These are phyloP conservation scores for Tarenaya hassleriana DNA, from an alignment of 345 rosid genomes.

Conservation along the genomic window DNA sequence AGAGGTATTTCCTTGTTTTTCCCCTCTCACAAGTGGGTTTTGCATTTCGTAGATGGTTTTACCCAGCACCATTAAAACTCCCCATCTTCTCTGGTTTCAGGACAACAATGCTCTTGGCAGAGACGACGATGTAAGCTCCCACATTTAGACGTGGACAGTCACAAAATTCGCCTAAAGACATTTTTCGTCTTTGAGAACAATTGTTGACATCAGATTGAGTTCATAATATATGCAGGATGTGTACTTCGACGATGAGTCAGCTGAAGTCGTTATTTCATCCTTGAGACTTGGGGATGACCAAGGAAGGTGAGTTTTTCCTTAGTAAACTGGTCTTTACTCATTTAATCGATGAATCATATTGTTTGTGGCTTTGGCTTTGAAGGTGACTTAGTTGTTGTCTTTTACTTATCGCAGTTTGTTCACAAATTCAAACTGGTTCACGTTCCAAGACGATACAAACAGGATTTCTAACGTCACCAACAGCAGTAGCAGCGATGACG, in stretches of 20 bases:
- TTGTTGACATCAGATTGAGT: conserved; percentile 8
- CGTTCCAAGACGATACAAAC: conserved; percentile 82
- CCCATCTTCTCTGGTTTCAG: conserved; percentile 35
- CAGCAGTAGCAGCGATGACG: conserved; percentile 84
- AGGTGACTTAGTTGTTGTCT: no score
- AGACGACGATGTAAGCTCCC: conserved; percentile 61
- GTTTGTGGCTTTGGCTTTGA: no score
- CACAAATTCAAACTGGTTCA: conserved; percentile 96
- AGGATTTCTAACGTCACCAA: conserved; percentile 53
- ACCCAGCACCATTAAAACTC: conserved; percentile 6
- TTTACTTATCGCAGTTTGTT: conserved; percentile 86
- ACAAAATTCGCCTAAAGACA: no score
- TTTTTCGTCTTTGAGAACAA: not conserved
- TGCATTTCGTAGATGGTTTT: not conserved
- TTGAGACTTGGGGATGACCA: conserved; percentile 94
- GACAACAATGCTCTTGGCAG: conserved; percentile 63
- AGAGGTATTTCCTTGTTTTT: conserved; percentile 43
- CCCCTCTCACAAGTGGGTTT: not conserved
- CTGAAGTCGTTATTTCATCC: conserved; percentile 91
- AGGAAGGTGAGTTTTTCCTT: conserved; percentile 52
- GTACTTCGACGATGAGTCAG: conserved; percentile 88
- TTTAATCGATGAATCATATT: no score
- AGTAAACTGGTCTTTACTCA: not conserved
- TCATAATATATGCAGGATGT: conserved; percentile 55
- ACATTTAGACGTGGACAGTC: no score